These are phyloP conservation scores for Populus hybrid DNA, from an alignment of 441 rosid genomes.

Conservation along the genomic window DNA sequence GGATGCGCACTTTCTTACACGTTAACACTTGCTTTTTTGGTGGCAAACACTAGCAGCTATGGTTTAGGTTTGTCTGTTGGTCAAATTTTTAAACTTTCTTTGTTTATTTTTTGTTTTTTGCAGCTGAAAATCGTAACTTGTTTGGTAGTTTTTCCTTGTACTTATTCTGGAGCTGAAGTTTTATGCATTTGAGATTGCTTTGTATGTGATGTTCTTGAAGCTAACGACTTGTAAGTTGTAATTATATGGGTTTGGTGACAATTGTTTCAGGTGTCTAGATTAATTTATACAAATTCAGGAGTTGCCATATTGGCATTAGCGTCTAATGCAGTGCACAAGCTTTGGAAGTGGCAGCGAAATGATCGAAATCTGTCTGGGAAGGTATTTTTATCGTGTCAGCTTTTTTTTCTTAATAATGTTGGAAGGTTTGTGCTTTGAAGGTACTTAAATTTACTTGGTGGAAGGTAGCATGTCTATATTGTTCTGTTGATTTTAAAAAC, in stretches of 20 bases:
- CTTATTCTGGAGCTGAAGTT: neutral
- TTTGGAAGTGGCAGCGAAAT: slow-evolving; percentile 83
- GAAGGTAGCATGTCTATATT: slow-evolving; percentile 1
- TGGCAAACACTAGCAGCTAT: neutral
- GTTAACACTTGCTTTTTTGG: neutral
- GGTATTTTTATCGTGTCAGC: slow-evolving; percentile 31
- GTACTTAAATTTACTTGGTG: neutral
- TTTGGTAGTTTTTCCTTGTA: neutral
- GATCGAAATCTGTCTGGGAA: slow-evolving; percentile 48
- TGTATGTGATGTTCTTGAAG: slow-evolving; percentile 10
- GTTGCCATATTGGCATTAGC: slow-evolving; percentile 64
- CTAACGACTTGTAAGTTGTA: neutral
- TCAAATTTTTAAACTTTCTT: neutral
- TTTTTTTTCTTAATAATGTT: neutral
- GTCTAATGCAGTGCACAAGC: slow-evolving; percentile 84
- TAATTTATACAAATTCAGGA: slow-evolving; percentile 78
- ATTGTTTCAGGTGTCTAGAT: slow-evolving; percentile 59
- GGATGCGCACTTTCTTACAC: neutral
- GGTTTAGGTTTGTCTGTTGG: neutral
- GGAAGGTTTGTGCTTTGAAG: slow-evolving; percentile 1
- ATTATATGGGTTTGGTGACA: slow-evolving; percentile 5
- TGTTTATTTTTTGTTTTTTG: neutral
- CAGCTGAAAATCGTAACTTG: neutral
- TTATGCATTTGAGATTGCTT: neutral
- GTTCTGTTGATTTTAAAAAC: slow-evolving; percentile 9